Conservation (phyloP, 2,329 filamentous ascomycete genomes). For the Tolypocladium paradoxum region DNA sequence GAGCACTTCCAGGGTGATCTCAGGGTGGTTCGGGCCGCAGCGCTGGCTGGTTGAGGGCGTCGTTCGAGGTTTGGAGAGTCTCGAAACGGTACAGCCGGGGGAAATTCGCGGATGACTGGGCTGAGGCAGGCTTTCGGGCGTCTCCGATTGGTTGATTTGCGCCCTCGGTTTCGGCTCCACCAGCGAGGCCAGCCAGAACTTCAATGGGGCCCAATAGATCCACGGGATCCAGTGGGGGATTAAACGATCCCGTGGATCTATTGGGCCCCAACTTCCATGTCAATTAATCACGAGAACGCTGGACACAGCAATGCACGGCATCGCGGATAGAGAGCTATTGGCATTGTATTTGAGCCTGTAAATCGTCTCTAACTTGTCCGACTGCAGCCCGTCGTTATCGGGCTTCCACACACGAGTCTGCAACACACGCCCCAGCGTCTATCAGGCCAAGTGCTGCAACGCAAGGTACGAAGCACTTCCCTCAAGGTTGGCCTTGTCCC, state of each 20-base stretch:
- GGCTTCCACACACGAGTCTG: background rate
- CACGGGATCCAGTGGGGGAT: too few relatives aligned
- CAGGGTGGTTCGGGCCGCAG: conserved; percentile 14
- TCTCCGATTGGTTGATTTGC: conserved; percentile 17
- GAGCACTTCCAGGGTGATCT: conserved; percentile 14
- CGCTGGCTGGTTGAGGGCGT: conserved; percentile 15
- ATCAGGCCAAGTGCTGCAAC: too few relatives aligned
- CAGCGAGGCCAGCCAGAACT: background rate
- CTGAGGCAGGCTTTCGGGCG: conserved; percentile 16
- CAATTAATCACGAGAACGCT: too few relatives aligned
- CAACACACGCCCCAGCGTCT: background rate
- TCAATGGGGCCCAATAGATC: too few relatives aligned
- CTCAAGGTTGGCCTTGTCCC: background rate
- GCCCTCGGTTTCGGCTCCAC: background rate
- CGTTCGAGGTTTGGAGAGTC: conserved; percentile 14
- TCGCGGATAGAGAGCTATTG: background rate
- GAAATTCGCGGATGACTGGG: conserved; percentile 18
- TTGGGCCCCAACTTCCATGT: too few relatives aligned
- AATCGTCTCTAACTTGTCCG: too few relatives aligned
- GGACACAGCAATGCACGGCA: background rate
- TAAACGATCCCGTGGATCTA: too few relatives aligned
- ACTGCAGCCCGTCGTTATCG: background rate
- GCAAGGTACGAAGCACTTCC: too few relatives aligned
- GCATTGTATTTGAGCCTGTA: background rate
- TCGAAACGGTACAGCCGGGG: conserved; percentile 6